These are phyloP conservation scores for Carex kokanica DNA, from an alignment of 176 grass and related monocot genomes.

Conservation along the genomic window DNA sequence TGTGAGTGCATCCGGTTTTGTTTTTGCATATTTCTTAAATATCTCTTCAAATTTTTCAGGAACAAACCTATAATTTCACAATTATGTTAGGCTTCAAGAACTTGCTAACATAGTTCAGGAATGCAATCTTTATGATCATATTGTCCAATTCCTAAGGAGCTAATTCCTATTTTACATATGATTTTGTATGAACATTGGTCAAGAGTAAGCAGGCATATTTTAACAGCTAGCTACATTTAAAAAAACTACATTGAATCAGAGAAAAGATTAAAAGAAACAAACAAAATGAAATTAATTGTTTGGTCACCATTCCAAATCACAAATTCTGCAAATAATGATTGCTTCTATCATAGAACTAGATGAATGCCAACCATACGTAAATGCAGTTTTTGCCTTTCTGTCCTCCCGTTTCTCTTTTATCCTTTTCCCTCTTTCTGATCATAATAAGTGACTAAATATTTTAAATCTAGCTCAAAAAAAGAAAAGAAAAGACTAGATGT, in stretches of 20 bases:
- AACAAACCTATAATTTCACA: conserved; percentile 50
- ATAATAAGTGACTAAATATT: neutral
- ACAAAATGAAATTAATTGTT: neutral
- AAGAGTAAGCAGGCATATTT: neutral
- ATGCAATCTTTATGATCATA: neutral
- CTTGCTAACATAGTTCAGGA: neutral
- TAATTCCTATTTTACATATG: neutral
- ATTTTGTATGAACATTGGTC: neutral
- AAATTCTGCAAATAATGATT: neutral
- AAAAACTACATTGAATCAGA: neutral
- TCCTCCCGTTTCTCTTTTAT: neutral
- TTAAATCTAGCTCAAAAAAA: too few species aligned
- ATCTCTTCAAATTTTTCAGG: conserved; percentile 70
- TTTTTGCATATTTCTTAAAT: conserved; percentile 62
- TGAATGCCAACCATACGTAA: neutral
- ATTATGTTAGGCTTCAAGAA: neutral
- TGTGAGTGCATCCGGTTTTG: conserved; percentile 43
- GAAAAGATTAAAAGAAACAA: neutral
- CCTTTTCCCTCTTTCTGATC: neutral
- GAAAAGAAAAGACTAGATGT: too few species aligned
- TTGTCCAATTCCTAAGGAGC: neutral
- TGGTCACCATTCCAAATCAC: neutral
- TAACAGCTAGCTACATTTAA: neutral
- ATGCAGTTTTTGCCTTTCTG: neutral
- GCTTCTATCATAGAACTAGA: neutral